Conservation (phyloP, 768 basidiomycete species). For the Collybia mongolica region DNA sequence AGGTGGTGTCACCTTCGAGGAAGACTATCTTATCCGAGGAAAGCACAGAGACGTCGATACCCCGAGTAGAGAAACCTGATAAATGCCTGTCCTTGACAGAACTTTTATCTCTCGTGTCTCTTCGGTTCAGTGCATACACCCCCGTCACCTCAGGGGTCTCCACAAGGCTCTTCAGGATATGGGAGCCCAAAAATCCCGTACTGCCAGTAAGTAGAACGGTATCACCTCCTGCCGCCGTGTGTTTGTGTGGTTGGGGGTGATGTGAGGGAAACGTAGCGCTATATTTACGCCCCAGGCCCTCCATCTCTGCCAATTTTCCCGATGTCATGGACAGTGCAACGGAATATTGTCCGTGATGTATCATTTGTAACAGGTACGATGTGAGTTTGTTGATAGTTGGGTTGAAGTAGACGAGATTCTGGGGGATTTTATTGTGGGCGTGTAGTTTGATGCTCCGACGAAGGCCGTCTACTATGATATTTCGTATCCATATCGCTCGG, state of each 20-base stretch:
- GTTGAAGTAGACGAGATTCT: constrained; percentile 43
- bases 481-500: constrained; percentile 25
- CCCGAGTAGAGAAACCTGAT: constrained; percentile 13
- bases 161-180: constrained; percentile 21
- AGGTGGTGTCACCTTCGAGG: constrained; percentile 13
- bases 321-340: constrained; percentile 2
- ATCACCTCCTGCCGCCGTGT: background rate
- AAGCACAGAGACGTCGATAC: constrained; percentile 13
- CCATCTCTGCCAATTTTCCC: constrained; percentile 22
- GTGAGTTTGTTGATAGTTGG: constrained; percentile 28
- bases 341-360: background rate
- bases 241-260: background rate
- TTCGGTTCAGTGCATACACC: constrained; percentile 35
- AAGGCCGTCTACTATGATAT: constrained; percentile 7
- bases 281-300: constrained; percentile 36
- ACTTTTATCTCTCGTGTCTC: constrained; percentile 5
- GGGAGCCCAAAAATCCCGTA: constrained; percentile 23
- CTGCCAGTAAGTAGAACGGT: constrained; percentile 24
- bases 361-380: background rate
- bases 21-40: constrained; percentile 15
- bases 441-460: constrained; percentile 10
- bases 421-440: constrained; percentile 9
- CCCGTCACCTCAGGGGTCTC: constrained; percentile 30
- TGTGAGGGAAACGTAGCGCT: constrained; percentile 15
- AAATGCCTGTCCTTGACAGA: constrained; percentile 23